phyloP scores from a whole-genome alignment of 768 basidiomycete genomes.

The Cystofilobasidium bisporidii region DNA sequence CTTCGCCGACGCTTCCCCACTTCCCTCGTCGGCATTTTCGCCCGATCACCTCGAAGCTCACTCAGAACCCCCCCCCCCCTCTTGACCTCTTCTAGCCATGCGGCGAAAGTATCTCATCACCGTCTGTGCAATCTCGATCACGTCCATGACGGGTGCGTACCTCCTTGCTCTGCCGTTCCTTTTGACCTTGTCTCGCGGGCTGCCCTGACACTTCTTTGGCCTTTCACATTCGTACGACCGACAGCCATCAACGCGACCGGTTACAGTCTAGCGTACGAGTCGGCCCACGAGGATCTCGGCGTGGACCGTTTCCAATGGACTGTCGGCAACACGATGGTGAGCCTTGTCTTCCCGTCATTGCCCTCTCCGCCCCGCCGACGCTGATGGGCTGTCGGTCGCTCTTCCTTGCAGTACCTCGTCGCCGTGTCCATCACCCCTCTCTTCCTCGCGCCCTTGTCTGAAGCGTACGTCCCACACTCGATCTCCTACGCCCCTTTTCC shows the following conservation, averaged over 20 bases:
- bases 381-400: conserved; percentile 26
- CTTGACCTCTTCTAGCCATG: background rate
- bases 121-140: conserved; percentile 31
- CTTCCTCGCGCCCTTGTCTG: conserved; percentile 33
- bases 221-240: background rate
- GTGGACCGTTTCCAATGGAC: conserved; percentile 8
- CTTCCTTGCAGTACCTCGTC: conserved; percentile 27
- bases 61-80: background rate
- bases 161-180: background rate
- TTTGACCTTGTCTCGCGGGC: background rate
- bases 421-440: conserved; percentile 35
- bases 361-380: conserved; percentile 29
- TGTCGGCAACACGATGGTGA: conserved; percentile 16
- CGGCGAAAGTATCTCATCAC: conserved; percentile 33
- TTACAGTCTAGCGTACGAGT: conserved; percentile 5
- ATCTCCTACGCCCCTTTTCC: background rate
- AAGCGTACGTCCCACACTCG: conserved; percentile 31
- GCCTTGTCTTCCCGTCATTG: conserved; percentile 27
- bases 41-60: background rate
- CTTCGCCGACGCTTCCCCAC: background rate
- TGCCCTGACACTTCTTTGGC: background rate
- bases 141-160: conserved; percentile 29
- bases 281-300: background rate
- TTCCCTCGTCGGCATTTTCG: background rate
- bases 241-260: conserved; percentile 21